Evolutionary conservation across 75 land plant species (phyloP).

Genomic region (Cryptomeria japonica): DNA sequence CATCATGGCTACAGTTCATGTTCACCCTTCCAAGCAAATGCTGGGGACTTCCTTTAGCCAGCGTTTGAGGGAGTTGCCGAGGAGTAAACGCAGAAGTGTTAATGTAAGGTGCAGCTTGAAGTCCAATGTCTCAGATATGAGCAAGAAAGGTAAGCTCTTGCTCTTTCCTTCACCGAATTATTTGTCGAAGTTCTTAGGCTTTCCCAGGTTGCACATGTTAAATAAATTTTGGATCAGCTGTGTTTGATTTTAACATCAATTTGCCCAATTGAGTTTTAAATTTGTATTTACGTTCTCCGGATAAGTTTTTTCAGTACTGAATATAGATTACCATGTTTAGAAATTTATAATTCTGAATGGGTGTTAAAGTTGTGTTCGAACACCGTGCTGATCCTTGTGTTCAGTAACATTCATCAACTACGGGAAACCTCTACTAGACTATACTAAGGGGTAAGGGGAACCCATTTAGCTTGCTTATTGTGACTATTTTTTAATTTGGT

Average conservation of each 20-base stretch:
- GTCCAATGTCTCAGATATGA: slow-evolving; percentile 12
- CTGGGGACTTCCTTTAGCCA: not conserved
- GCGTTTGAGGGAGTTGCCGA: not conserved
- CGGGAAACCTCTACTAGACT: too few relatives aligned
- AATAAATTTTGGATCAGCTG: not conserved
- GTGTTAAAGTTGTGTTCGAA: not conserved
- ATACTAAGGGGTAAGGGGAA: too few relatives aligned
- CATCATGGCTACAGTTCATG: slow-evolving; percentile 3
- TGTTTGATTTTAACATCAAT: not conserved
- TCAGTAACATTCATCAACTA: too few relatives aligned
- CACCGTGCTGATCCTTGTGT: too few relatives aligned
- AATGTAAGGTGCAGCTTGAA: slow-evolving; percentile 5
- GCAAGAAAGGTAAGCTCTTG: not conserved
- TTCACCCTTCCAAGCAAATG: slow-evolving; percentile 7
- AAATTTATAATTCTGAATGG: not conserved
- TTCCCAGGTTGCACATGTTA: not conserved
- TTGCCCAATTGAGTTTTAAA: not conserved
- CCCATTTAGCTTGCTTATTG: not conserved
- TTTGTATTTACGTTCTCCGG: not conserved
- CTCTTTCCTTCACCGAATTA: not conserved
- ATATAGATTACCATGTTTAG: not conserved
- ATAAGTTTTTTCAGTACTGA: not conserved
- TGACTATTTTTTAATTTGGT: not conserved
- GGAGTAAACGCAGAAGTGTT: not conserved
- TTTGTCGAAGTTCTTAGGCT: not conserved